A percentile compares a stretch with the other conserved stretches of the same genome.
Conservation (phyloP, 116 monocot genomes). For the Posidonia oceanica region DNA sequence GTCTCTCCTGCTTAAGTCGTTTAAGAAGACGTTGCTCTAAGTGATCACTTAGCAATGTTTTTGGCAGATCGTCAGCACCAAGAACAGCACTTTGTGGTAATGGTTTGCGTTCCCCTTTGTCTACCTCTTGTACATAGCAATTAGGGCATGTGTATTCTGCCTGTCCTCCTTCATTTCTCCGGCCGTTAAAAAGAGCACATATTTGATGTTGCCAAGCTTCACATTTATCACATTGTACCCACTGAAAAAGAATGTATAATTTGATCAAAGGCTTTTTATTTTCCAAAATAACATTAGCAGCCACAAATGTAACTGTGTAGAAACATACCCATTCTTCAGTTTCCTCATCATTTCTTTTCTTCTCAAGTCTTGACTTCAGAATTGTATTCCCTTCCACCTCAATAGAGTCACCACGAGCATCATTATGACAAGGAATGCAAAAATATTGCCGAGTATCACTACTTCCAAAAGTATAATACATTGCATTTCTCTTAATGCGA, state of each 20-base stretch:
- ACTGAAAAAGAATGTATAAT: conserved; percentile 30
- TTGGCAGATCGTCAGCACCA: conserved; percentile 90
- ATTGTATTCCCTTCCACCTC: conserved; percentile 48
- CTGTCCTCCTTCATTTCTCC: conserved; percentile 84
- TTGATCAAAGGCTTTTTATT: background rate
- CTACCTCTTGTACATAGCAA: conserved; percentile 70
- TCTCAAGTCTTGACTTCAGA: conserved; percentile 67
- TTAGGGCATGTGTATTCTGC: conserved; percentile 94
- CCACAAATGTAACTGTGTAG: background rate
- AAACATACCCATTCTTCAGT: conserved; percentile 71
- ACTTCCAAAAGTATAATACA: conserved; percentile 61
- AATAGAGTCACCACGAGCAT: conserved; percentile 76
- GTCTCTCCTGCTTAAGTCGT: conserved; percentile 62
- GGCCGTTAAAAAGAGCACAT: conserved; percentile 88
- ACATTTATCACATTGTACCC: conserved; percentile 98
- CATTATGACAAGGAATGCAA: conserved; percentile 83
- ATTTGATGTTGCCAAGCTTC: conserved; percentile 98
- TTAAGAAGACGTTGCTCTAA: conserved; percentile 69
- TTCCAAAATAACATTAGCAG: background rate
- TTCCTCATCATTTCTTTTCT: conserved; percentile 87
- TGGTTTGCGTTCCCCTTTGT: conserved; percentile 72
- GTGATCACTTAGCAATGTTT: conserved; percentile 78
- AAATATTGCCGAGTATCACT: conserved; percentile 71
- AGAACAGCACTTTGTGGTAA: conserved; percentile 87
- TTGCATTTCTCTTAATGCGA: conserved; percentile 84